Base-by-base conservation (phyloP, 177 flowering plant genomes). In the Vitis hybrid region DNA sequence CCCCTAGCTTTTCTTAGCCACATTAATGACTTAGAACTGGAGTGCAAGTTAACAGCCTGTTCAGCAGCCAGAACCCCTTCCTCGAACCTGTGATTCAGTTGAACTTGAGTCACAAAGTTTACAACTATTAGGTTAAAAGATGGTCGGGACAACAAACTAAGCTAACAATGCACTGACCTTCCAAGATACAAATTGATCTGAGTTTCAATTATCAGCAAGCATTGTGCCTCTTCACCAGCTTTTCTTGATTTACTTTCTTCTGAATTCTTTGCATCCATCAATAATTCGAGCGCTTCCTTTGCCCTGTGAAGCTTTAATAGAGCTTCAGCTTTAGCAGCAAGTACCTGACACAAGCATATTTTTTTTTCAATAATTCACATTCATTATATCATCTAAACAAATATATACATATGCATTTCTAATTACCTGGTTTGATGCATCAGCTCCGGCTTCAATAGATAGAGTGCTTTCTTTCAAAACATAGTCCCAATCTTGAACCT, bases 261-360 rank as follows among this genome's bases (percentile, higher is more conserved):
- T 17, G 59, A 66, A 15, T 59, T 66, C 49, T 50, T 72, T 61
- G 61, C 53, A 52, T 1, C 52, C 20, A 32, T 53, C 65, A 72
- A 41, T 11, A 66, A 41, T 50, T 66, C 61, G 65, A 72, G 75
- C 17, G 75, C 69, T 60, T 72, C 70, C 17, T 60, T 53, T 72
- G 75, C 58, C 53, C 27, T 72, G 54, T 72, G 64, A 30, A 72
- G 75, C 61, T 72, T 72, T 20, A 72, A 24, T 50, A 72, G 32
- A 51, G 75, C 59, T 72, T 72, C 70, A 66, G 70, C 75, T 72
- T 72, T 72, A 21, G 24, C 62, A 51, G 70, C 70, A 53, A 72
- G 51, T 17, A 72, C 65, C 75, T 72, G 70, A 4, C 49, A 66
- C 49, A 59, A 11, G 0, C 61, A 58, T 20, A 20, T 20, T 21